Conservation (phyloP, 2,329 filamentous ascomycete genomes). For the Penicillium capsulatum region DNA sequence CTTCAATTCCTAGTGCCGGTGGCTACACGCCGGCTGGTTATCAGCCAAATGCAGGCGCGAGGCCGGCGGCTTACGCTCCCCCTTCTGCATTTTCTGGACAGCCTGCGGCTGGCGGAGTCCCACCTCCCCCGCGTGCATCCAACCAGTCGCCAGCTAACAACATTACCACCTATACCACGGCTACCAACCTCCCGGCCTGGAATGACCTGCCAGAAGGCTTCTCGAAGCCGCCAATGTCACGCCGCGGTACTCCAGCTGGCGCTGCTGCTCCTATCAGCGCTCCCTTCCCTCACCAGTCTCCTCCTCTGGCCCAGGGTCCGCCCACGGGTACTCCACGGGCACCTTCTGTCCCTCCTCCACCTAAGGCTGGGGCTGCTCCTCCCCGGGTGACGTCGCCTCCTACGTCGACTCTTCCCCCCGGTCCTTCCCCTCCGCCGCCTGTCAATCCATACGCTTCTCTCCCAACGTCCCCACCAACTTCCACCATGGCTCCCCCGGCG, state of each 20-base stretch:
- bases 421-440: conserved; percentile 50
- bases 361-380: conserved; percentile 69
- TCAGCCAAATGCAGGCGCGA: conserved; percentile 48
- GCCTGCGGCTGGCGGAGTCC: conserved; percentile 44
- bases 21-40: conserved; percentile 49
- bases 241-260: conserved; percentile 68
- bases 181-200: conserved; percentile 75
- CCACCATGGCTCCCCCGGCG: conserved; percentile 48
- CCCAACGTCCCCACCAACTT: conserved; percentile 42
- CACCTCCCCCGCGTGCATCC: conserved; percentile 62
- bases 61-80: conserved; percentile 39
- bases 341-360: conserved; percentile 75
- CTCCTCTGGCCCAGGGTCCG: conserved; percentile 35
- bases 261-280: conserved; percentile 62
- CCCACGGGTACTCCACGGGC: conserved; percentile 57
- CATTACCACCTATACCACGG: conserved; percentile 60
- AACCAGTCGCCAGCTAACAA: conserved; percentile 59
- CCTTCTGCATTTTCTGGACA: conserved; percentile 45
- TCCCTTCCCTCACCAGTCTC: conserved; percentile 68
- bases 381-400: conserved; percentile 69
- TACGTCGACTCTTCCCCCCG: conserved; percentile 59
- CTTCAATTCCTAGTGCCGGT: conserved; percentile 28
- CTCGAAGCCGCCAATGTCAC: conserved; percentile 64
- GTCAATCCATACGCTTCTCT: conserved; percentile 38
- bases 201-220: conserved; percentile 89